phyloP scores from a whole-genome alignment of 441 rosid genomes.

The Brassica hybrid region DNA sequence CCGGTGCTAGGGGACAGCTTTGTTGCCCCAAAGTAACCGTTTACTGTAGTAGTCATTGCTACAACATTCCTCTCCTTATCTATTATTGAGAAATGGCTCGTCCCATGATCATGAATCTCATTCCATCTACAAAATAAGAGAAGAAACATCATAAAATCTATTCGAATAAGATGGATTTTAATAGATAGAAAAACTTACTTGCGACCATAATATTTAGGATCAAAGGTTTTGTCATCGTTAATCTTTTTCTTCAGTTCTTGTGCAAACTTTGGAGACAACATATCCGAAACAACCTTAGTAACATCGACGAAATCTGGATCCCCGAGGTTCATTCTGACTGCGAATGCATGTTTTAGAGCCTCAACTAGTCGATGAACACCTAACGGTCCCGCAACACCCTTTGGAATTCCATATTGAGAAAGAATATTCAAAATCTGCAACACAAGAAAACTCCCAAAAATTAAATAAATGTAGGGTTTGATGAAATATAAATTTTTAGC shows the following conservation, averaged over 20 bases:
- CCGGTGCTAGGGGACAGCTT: conserved; percentile 49
- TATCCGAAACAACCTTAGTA: conserved; percentile 32
- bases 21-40: not conserved
- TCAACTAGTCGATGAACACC: conserved; percentile 8
- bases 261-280: conserved; percentile 52
- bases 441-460: not conserved
- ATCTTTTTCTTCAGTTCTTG: conserved; percentile 45
- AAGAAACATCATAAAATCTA: not conserved
- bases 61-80: not conserved
- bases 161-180: not conserved
- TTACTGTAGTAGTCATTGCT: not conserved
- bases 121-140: not conserved
- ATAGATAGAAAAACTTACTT: conserved; percentile 32
- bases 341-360: not conserved
- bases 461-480: not conserved
- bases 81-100: not conserved
- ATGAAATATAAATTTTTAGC: not conserved
- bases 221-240: conserved; percentile 50
- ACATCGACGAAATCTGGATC: not conserved
- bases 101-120: not conserved
- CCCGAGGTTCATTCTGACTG: not conserved
- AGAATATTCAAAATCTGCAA: conserved; percentile 1
- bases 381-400: not conserved
- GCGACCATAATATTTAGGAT: conserved; percentile 47
- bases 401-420: not conserved